Base-by-base conservation (phyloP, 768 basidiomycete species). In the Boletales sp. region DNA sequence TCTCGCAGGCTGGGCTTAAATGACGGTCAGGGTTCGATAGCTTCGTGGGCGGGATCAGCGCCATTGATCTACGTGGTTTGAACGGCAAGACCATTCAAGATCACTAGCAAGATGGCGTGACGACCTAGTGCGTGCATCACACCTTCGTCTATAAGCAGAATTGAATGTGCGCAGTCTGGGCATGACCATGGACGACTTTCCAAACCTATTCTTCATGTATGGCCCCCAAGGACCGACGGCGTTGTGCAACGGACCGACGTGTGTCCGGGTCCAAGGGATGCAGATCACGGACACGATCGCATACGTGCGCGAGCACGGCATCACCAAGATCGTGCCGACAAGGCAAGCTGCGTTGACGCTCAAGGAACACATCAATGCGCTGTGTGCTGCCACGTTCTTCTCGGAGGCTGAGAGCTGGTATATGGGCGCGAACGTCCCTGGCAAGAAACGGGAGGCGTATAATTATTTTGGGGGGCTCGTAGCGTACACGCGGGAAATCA, bases 281-380 rank as follows among this genome's bases (percentile, higher is more conserved):
- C 59, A 52, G 57, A 31, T 58, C 33, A 37, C 25, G n/a, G 25
- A 49, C 28, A 58, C 57, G 37, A 51, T 58, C 5, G 15, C 6
- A 3, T 51, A 55, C 41, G n/a, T 58, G 9, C 41, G 44, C 28
- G 33, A 58, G 12, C 42, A 58, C 19, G 8, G 5, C 5, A 40
- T 58, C 37, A 58, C 21, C 21, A 21, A 21, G 21, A 21, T 21
- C 4, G 21, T 21, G 21, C 21, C 21, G 21, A 21, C 21, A 4
- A 21, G 21, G 21, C 25, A 49, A 1, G 57, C 53, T 32, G 46
- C 54, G 2, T 7, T 11, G 37, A 14, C 21, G 17, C 58, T 46
- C 46, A 58, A 54, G 44, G 44, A 58, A 19, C 56, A 41, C 25
- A 1, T 51, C 14, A n/a, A 58, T 2, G 51, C 37, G 2, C 4